Evolutionary conservation across 371 early-diverging fungal species (phyloP).

Genomic region (Mucor sp.): DNA sequence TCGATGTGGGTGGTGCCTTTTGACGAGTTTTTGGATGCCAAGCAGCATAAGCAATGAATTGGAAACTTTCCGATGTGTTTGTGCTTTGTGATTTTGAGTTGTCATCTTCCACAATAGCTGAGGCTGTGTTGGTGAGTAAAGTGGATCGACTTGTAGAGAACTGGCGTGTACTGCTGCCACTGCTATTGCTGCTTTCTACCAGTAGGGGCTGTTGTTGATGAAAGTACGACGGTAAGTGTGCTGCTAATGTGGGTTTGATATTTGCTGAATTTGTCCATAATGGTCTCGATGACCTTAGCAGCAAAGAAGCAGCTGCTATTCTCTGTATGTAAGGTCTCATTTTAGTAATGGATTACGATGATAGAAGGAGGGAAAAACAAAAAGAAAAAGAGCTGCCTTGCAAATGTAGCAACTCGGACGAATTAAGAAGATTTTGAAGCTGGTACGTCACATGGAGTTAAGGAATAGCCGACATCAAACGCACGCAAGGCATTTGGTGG

Average conservation of each 20-base stretch:
- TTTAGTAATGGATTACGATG: not conserved
- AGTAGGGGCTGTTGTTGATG: slow-evolving; percentile 9
- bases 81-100: not conserved
- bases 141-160: slow-evolving; percentile 4
- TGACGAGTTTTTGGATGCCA: slow-evolving; percentile 55
- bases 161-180: not conserved
- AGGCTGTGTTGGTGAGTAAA: not conserved
- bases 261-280: slow-evolving; percentile 3
- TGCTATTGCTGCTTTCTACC: not conserved
- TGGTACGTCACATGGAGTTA: not conserved
- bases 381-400: not conserved
- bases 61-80: slow-evolving; percentile 25
- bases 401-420: not conserved
- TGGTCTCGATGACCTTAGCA: slow-evolving; percentile 12
- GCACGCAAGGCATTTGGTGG: not conserved
- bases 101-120: slow-evolving; percentile 3
- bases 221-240: slow-evolving; percentile 12
- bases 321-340: slow-evolving; percentile 27
- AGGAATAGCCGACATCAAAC: too few species aligned
- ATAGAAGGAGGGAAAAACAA: not conserved
- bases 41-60: slow-evolving; percentile 48
- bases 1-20: slow-evolving; percentile 18
- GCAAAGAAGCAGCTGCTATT: slow-evolving; percentile 25
- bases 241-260: slow-evolving; percentile 3
- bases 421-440: not conserved